phyloP scores from a whole-genome alignment of 1,284 basidiomycete genomes.

The Neonothopanus nambi region DNA sequence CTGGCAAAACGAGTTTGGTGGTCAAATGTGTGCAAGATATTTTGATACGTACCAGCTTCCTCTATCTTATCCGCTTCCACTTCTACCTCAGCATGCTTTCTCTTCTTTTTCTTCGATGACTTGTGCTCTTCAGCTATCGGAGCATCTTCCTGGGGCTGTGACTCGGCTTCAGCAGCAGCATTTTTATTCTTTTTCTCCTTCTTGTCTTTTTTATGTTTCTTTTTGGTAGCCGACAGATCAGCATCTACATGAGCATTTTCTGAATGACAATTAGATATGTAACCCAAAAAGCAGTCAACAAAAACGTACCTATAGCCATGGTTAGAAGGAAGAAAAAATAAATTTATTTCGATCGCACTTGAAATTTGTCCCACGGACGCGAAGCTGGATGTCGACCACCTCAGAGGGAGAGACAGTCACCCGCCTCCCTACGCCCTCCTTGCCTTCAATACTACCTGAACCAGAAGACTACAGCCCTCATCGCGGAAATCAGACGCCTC shows the following conservation, averaged over 20 bases:
- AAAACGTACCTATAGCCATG: too few relatives aligned
- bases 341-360: too few relatives aligned
- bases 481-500: constrained; percentile 53
- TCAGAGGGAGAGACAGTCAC: background rate
- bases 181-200: constrained; percentile 19
- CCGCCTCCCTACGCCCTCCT: constrained; percentile 29
- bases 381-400: too few relatives aligned
- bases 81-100: constrained; percentile 17
- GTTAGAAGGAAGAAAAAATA: too few relatives aligned
- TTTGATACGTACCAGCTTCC: background rate
- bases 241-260: too few relatives aligned
- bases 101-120: constrained; percentile 21
- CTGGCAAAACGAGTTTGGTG: background rate
- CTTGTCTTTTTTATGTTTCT: constrained; percentile 16
- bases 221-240: background rate
- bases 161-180: background rate
- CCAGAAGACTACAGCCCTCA: constrained; percentile 40
- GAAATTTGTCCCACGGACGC: too few relatives aligned
- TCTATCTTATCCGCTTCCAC: constrained; percentile 4
- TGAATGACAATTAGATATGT: too few relatives aligned
- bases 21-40: background rate
- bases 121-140: background rate
- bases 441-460: constrained; percentile 32
- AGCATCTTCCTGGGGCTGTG: constrained; percentile 1
- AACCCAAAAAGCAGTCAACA: too few relatives aligned